Conservation (phyloP, 768 basidiomycete genomes). For the Podaxis carcinomalis region DNA sequence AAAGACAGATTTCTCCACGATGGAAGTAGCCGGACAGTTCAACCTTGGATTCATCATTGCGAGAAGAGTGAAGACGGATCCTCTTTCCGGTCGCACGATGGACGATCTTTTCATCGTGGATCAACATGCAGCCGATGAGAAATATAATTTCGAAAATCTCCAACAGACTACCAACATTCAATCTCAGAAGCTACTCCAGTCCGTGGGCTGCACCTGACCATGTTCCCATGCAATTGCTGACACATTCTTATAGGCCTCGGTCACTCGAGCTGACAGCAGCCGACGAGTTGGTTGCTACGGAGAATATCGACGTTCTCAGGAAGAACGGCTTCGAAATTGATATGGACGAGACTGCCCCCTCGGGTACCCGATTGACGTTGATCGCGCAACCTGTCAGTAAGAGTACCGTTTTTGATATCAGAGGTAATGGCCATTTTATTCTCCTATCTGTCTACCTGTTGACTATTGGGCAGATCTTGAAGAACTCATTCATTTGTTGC, state of each 20-base stretch:
- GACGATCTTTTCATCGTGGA: conserved; percentile 97
- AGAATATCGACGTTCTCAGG: conserved; percentile 79
- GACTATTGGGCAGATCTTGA: conserved; percentile 65
- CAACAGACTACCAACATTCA: conserved; percentile 88
- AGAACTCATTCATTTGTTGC: conserved; percentile 84
- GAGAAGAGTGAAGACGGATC: conserved; percentile 43
- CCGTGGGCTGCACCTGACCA: conserved; percentile 18
- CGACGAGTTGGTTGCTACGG: conserved; percentile 83
- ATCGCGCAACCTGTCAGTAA: conserved; percentile 89
- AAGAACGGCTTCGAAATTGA: conserved; percentile 89
- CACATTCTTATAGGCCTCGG: conserved; percentile 52
- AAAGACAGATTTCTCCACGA: conserved; percentile 78
- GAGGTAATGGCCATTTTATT: conserved; percentile 48
- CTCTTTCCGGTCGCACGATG: conserved; percentile 20
- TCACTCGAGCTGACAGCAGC: conserved; percentile 80
- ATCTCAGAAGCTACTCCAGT: conserved; percentile 83
- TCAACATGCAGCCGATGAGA: conserved; percentile 97
- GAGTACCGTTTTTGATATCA: conserved; percentile 82
- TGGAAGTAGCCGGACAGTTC: conserved; percentile 92
- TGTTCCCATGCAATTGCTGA: background rate
- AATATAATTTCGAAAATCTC: conserved; percentile 95
- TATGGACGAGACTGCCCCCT: conserved; percentile 38
- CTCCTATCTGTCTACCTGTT: background rate
- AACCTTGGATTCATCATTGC: conserved; percentile 93
- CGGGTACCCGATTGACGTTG: conserved; percentile 51